Conservation (phyloP, 768 basidiomycete genomes). For the Asterophora lycoperdoides region DNA sequence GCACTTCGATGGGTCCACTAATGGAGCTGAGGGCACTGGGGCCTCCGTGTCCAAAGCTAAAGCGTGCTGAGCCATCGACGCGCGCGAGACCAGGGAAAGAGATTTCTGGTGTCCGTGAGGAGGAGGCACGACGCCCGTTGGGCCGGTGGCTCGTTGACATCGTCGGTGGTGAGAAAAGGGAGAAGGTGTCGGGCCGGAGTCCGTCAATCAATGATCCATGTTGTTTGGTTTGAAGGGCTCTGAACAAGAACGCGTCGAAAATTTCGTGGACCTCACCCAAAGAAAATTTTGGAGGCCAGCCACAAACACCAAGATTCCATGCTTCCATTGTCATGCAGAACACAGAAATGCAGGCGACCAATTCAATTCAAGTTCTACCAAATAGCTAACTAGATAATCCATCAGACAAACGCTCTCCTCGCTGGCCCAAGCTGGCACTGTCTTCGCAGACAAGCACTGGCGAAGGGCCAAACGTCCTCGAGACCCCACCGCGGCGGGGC, state of each 20-base stretch:
- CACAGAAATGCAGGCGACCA: background rate
- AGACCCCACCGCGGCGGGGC: constrained; percentile 15
- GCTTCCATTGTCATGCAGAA: no score
- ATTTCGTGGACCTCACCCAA: no score
- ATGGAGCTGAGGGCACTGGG: constrained; percentile 60
- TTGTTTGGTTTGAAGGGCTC: no score
- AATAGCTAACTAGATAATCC: constrained; percentile 10
- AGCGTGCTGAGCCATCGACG: constrained; percentile 74
- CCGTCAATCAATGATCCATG: no score
- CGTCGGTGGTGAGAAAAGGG: constrained; percentile 4
- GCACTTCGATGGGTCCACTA: constrained; percentile 78
- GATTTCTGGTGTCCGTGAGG: constrained; percentile 38
- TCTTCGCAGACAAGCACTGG: constrained; percentile 10
- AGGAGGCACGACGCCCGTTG: constrained; percentile 32
- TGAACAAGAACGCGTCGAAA: no score
- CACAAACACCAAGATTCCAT: no score
- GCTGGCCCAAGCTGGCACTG: constrained; percentile 10
- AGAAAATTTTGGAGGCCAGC: no score
- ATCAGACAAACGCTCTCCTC: constrained; percentile 23
- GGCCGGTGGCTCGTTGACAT: constrained; percentile 19
- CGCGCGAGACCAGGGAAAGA: constrained; percentile 59
- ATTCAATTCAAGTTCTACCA: background rate
- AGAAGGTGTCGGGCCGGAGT: background rate
- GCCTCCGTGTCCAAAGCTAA: constrained; percentile 49
- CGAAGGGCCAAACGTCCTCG: constrained; percentile 23